Evolutionary conservation across 164 flowering plant species (phyloP), one percentile per base, ranked within the genome.

Genomic region (Buxus sempervirens): DNA sequence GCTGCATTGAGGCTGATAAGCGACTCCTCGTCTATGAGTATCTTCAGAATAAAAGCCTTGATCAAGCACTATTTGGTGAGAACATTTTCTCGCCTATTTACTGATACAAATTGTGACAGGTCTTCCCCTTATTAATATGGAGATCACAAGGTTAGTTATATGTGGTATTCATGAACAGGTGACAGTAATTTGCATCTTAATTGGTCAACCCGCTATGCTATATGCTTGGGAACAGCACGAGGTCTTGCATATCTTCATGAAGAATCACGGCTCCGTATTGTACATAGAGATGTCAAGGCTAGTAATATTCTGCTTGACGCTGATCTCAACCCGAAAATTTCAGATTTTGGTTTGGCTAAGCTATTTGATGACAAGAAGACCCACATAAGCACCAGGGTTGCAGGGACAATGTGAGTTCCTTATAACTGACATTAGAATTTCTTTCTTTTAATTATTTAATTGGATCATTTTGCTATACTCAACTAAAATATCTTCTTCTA

Each of bases 261-360:
- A 70, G 94, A 88, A 58, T 88, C 94, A 19, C 73, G 88, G 58
- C 60, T 80, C 25, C 72, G 89, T 25, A 86, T 90, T 62, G 85
- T 90, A 12, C 96, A 88, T 63, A 75, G 96, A 66, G 96, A 88
- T 76, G 87, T 90, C 38, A 90, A 88, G 73, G 86, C 96, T n/a
- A 87, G 93, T 65, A 90, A 90, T 69, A 86, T 88, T 72, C 78
- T 90, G 38, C 88, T 88, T 4, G 90, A 89, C 61, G 28, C 83
- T 25, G 76, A 86, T 49, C 83, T 89, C 48, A 64, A 62, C 64
- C 86, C 89, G 27, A 89, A 87, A 71, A 84, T 87, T 42, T 89
- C 89, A 18, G 91, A 87, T 70, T 85, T 87, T 75, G 89, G 90
- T 45, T 75, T 86, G 81, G 95, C 90, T 62, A 87, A 85, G 64